These are phyloP conservation scores for Boletus eberwhitei DNA, from an alignment of 768 basidiomycete genomes.

Conservation along the genomic window DNA sequence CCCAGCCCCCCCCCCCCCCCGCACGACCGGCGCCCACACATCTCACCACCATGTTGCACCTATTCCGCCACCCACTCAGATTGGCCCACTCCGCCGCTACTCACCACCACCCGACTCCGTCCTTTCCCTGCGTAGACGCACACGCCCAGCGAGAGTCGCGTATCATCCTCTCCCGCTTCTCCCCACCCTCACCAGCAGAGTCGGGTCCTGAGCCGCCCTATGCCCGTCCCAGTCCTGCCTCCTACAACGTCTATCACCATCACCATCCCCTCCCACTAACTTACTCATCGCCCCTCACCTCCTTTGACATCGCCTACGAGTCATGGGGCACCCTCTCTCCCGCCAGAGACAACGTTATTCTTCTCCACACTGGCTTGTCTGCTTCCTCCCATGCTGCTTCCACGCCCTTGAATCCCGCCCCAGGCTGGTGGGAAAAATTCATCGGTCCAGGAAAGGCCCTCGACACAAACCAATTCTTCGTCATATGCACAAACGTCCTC, in stretches of 20 bases:
- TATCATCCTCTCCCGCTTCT: slow-evolving; percentile 28
- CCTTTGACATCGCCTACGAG: slow-evolving; percentile 92
- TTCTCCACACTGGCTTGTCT: slow-evolving; percentile 93
- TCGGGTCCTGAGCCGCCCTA: slow-evolving; percentile 82
- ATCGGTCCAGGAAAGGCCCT: slow-evolving; percentile 93
- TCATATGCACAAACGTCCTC: slow-evolving; percentile 95
- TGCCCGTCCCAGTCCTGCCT: slow-evolving; percentile 69
- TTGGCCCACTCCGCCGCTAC: background rate
- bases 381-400: slow-evolving; percentile 94
- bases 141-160: slow-evolving; percentile 69
- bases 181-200: slow-evolving; percentile 26
- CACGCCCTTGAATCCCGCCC: slow-evolving; percentile 67
- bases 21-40: too few relatives aligned
- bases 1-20: too few relatives aligned
- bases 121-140: slow-evolving; percentile 80
- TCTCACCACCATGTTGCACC: background rate
- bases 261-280: slow-evolving; percentile 59
- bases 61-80: background rate
- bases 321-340: slow-evolving; percentile 92
- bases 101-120: slow-evolving; percentile 18
- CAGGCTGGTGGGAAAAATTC: slow-evolving; percentile 99
- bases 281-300: slow-evolving; percentile 56
- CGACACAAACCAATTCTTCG: slow-evolving; percentile 88
- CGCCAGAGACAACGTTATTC: slow-evolving; percentile 78
- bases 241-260: slow-evolving; percentile 71